Percentiles rank a stretch among this genome's conserved stretches.
phyloP scores from a whole-genome alignment of 2,329 filamentous ascomycete genomes.

The Torrubiellomyces zombiae region DNA sequence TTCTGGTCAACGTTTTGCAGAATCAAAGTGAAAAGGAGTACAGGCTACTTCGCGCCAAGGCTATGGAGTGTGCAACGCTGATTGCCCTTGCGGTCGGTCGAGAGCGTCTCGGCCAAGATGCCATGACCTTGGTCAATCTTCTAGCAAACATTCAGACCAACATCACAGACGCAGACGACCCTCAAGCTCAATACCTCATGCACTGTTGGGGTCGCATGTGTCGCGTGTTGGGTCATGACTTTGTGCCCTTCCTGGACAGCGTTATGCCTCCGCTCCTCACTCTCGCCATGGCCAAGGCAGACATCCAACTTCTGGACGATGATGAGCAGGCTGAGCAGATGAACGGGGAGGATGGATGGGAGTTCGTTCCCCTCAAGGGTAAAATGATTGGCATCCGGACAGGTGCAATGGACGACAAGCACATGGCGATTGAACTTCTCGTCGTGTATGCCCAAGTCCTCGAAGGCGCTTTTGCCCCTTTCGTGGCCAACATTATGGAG shows the following conservation, averaged over 20 bases:
- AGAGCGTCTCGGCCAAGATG: slow-evolving; percentile 76
- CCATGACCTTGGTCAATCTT: slow-evolving; percentile 71
- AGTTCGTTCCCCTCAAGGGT: slow-evolving; percentile 88
- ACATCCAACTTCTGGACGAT: slow-evolving; percentile 89
- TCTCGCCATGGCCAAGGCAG: slow-evolving; percentile 85
- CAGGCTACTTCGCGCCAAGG: slow-evolving; percentile 79
- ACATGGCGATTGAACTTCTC: slow-evolving; percentile 97
- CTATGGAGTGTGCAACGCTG: slow-evolving; percentile 96
- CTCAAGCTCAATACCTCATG: slow-evolving; percentile 89
- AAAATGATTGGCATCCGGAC: slow-evolving; percentile 98
- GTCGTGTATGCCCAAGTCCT: slow-evolving; percentile 94
- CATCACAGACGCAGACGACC: slow-evolving; percentile 83
- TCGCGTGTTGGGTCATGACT: slow-evolving; percentile 76
- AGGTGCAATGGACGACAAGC: slow-evolving; percentile 92
- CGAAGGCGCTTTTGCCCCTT: slow-evolving; percentile 82
- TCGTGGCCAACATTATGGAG: slow-evolving; percentile 85
- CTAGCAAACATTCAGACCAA: slow-evolving; percentile 73
- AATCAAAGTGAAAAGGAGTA: slow-evolving; percentile 90
- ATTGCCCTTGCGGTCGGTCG: slow-evolving; percentile 92
- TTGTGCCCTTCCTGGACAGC: slow-evolving; percentile 77
- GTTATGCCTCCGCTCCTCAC: slow-evolving; percentile 91
- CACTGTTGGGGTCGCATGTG: slow-evolving; percentile 99
- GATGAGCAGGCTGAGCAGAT: slow-evolving; percentile 87
- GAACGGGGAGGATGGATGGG: slow-evolving; percentile 93
- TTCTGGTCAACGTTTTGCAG: slow-evolving; percentile 76